Percentiles rank a stretch among this genome's conserved stretches.
Evolutionary conservation across 2,329 filamentous ascomycete species (phyloP).

Genomic region (Phialophora macrospora): DNA sequence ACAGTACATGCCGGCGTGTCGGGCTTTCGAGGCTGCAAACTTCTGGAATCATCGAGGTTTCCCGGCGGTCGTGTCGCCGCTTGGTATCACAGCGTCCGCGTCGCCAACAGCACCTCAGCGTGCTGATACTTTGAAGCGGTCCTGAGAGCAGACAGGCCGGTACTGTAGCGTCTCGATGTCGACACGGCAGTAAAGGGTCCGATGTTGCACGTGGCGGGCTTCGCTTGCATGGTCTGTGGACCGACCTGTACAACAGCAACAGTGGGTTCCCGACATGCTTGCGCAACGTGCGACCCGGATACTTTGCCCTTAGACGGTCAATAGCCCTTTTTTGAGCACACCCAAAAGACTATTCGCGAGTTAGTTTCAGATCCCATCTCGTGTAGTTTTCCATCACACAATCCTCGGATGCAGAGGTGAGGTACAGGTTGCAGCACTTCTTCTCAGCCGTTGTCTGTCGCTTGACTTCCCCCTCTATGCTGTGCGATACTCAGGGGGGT

Average conservation of each 20-base stretch:
- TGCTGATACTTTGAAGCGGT: not conserved
- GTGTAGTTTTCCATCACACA: not conserved
- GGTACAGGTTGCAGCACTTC: not conserved
- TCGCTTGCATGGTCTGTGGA: not conserved
- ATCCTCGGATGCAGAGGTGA: not conserved
- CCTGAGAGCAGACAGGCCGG: not conserved
- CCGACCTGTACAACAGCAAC: not conserved
- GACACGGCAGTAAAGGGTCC: not conserved
- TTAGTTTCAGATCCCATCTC: not conserved
- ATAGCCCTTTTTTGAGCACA: not conserved
- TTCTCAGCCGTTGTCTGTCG: not conserved
- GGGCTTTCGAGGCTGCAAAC: not conserved
- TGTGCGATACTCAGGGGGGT: not conserved
- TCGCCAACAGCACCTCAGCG: not conserved
- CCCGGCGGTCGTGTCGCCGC: not conserved
- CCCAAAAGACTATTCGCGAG: not conserved
- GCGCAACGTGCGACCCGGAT: not conserved
- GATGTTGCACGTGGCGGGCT: not conserved
- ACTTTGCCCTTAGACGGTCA: not conserved
- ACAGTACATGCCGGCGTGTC: not conserved
- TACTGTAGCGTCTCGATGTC: not conserved
- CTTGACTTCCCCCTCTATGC: not conserved
- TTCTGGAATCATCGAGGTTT: not conserved
- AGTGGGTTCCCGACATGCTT: not conserved
- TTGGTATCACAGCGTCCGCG: not conserved